phyloP scores from a whole-genome alignment of 2,329 filamentous ascomycete genomes.

The Claviceps spartinae region DNA sequence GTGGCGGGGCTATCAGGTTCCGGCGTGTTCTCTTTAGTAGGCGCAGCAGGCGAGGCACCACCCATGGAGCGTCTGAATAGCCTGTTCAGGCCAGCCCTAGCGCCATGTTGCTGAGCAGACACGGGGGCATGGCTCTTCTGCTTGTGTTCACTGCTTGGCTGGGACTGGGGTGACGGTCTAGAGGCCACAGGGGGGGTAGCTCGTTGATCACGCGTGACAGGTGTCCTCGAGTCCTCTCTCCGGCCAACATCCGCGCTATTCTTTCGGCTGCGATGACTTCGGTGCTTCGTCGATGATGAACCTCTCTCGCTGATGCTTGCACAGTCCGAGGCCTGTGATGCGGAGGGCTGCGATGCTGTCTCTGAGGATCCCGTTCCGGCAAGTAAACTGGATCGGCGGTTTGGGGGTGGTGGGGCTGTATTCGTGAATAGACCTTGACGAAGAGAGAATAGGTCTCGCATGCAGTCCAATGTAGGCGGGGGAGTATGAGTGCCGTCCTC shows the following conservation, averaged over 20 bases:
- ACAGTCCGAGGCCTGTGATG: constrained; percentile 8
- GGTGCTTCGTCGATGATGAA: constrained; percentile 11
- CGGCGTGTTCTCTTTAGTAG: neutral
- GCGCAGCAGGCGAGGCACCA: constrained; percentile 11
- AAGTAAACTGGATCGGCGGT: constrained; percentile 40
- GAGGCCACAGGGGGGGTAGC: neutral
- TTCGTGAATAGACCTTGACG: constrained; percentile 26
- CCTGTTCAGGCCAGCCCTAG: constrained; percentile 32
- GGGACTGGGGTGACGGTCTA: neutral
- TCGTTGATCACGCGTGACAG: constrained; percentile 13
- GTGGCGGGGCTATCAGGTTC: constrained; percentile 8
- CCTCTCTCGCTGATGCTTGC: neutral
- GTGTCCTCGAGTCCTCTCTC: constrained; percentile 13
- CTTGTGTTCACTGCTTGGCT: constrained; percentile 17
- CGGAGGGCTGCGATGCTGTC: constrained; percentile 8
- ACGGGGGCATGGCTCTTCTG: constrained; percentile 37
- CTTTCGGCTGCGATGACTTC: constrained; percentile 8
- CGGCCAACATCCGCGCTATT: constrained; percentile 20
- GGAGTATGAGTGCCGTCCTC: constrained; percentile 13
- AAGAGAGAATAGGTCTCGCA: constrained; percentile 32
- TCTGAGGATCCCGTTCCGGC: constrained; percentile 27
- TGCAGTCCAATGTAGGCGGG: constrained; percentile 22
- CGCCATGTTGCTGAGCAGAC: constrained; percentile 27
- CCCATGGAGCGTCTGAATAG: constrained; percentile 38
- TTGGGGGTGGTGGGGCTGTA: constrained; percentile 32